A percentile compares a stretch with the other conserved stretches of the same genome.
phyloP scores from a whole-genome alignment of 225 moss, liverwort and hornwort genomes.

The Physcomitrium patens region DNA sequence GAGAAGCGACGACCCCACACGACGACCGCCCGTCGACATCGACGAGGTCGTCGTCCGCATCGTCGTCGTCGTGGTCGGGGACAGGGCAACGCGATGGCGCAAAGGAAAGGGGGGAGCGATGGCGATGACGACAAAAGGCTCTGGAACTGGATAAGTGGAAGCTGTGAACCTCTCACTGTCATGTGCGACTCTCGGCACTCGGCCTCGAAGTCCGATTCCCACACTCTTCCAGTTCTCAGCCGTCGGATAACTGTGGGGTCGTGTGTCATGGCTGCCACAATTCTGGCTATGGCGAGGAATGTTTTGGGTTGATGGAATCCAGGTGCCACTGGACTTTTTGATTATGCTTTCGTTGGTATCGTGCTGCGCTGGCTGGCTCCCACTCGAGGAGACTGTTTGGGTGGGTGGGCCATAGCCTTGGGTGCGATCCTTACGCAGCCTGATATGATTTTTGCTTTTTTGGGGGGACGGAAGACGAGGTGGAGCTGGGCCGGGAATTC shows the following conservation, averaged over 20 bases:
- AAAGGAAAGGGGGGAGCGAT: too few species aligned
- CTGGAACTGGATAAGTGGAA: slow-evolving; percentile 34
- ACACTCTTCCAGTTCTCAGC: neutral
- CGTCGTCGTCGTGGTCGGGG: too few species aligned
- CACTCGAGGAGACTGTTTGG: neutral
- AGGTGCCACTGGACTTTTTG: slow-evolving; percentile 22
- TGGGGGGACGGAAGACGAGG: too few species aligned
- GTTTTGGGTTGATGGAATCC: slow-evolving; percentile 13
- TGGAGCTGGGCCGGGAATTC: neutral
- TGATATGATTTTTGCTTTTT: neutral
- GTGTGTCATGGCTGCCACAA: slow-evolving; percentile 51
- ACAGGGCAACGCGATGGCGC: too few species aligned
- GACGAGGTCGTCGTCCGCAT: too few species aligned
- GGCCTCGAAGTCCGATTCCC: neutral
- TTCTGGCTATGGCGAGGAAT: slow-evolving; percentile 39
- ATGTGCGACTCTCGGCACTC: neutral
- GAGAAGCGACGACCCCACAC: too few species aligned
- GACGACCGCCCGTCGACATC: too few species aligned
- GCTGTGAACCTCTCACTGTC: neutral
- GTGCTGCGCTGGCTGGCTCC: too few species aligned
- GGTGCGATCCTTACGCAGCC: neutral
- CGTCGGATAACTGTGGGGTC: slow-evolving; percentile 38
- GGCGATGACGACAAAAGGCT: neutral
- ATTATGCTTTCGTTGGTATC: neutral
- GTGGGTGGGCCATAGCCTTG: neutral